A percentile compares a stretch with the other conserved stretches of the same genome.
Evolutionary conservation across 2,329 filamentous ascomycete genomes (phyloP).

Genomic region (Talaromyces verruculosus): DNA sequence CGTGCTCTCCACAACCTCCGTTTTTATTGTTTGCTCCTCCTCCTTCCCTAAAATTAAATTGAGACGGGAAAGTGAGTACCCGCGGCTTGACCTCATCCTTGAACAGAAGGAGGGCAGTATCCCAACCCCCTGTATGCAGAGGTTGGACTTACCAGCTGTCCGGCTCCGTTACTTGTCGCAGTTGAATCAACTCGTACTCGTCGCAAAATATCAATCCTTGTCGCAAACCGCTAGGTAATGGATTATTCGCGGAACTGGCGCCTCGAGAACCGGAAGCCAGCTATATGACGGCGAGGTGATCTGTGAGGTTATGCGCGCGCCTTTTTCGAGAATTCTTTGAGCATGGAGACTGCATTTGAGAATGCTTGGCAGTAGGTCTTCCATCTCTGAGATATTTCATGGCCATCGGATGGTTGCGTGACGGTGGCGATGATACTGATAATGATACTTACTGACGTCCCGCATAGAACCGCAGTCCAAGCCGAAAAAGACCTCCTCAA

Average conservation of each 20-base stretch:
- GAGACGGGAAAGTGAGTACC: constrained; percentile 7
- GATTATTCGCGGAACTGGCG: constrained; percentile 53
- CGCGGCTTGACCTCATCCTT: neutral
- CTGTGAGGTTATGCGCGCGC: constrained; percentile 49
- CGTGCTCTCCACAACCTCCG: constrained; percentile 8
- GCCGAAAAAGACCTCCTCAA: constrained; percentile 52
- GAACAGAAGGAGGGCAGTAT: too few species aligned
- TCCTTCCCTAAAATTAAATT: constrained; percentile 3
- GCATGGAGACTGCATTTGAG: constrained; percentile 49
- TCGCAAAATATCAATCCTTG: constrained; percentile 11
- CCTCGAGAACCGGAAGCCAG: constrained; percentile 52
- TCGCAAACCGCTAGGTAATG: constrained; percentile 44
- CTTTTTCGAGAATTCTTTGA: constrained; percentile 27
- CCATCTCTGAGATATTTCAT: neutral
- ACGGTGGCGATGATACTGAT: neutral
- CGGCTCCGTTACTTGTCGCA: neutral
- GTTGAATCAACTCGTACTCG: neutral
- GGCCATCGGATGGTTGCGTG: neutral
- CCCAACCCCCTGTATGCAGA: neutral
- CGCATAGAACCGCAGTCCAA: constrained; percentile 39
- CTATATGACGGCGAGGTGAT: constrained; percentile 59
- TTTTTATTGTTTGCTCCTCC: constrained; percentile 10
- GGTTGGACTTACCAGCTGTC: neutral
- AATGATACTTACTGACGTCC: neutral
- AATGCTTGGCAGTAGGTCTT: constrained; percentile 54